Conservation (phyloP, 1,139 yeast species). For the Magnusiomyces tetraspermus region DNA sequence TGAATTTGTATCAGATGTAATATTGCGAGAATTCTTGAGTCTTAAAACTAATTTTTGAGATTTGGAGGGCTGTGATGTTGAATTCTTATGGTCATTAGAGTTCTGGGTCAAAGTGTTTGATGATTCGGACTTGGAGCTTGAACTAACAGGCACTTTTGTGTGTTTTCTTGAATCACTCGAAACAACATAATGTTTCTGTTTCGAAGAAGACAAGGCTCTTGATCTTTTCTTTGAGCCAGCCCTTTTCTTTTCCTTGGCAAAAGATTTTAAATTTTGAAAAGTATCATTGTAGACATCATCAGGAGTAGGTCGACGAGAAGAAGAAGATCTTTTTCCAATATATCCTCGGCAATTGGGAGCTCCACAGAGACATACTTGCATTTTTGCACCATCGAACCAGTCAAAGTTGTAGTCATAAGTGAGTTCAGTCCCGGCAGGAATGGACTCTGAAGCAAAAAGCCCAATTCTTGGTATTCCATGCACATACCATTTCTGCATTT, state of each 20-base stretch:
- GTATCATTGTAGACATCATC: neutral
- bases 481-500: slow-evolving; percentile 38
- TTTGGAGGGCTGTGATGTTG: no score
- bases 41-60: no score
- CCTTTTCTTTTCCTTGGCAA: neutral
- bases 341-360: slow-evolving; percentile 33
- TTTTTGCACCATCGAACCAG: slow-evolving; percentile 33
- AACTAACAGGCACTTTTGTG: no score
- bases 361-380: slow-evolving; percentile 36
- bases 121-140: no score
- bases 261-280: neutral
- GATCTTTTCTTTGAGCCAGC: neutral
- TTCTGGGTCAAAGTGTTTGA: no score
- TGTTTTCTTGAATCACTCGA: no score
- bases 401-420: slow-evolving; percentile 39
- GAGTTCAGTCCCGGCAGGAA: slow-evolving; percentile 33
- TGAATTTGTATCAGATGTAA: no score
- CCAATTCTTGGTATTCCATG: slow-evolving; percentile 36
- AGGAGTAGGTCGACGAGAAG: slow-evolving; percentile 7
- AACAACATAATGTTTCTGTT: no score
- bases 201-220: no score
- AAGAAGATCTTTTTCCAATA: slow-evolving; percentile 26
- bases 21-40: no score
- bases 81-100: no score
- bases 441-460: slow-evolving; percentile 33